A percentile compares a stretch with the other conserved stretches of the same genome.
Evolutionary conservation across 176 grass and related monocot genomes (phyloP).

Genomic region (Leersia perrieri): DNA sequence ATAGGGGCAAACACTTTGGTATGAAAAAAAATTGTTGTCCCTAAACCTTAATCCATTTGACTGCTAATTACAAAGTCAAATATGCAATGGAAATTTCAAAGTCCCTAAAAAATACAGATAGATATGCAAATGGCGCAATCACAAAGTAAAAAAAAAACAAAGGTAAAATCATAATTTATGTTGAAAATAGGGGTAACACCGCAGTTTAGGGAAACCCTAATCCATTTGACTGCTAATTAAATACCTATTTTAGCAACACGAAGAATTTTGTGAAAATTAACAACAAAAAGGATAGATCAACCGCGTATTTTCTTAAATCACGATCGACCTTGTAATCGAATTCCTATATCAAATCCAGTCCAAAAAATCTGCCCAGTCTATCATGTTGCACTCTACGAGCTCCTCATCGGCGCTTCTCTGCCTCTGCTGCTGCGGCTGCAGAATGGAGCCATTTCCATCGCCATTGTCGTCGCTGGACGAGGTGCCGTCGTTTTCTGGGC

Average conservation of each 20-base stretch:
- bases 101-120: too few species aligned
- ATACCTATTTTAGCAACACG: neutral
- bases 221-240: neutral
- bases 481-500: constrained; percentile 1
- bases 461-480: constrained; percentile 29
- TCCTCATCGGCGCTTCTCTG: constrained; percentile 6
- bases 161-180: too few species aligned
- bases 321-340: neutral
- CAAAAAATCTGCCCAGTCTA: constrained; percentile 25
- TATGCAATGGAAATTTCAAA: too few species aligned
- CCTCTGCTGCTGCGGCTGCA: constrained; percentile 1
- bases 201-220: too few species aligned
- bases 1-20: too few species aligned
- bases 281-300: neutral
- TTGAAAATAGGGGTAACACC: too few species aligned
- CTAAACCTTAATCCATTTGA: too few species aligned
- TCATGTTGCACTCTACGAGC: neutral
- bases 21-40: too few species aligned
- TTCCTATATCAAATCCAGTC: constrained; percentile 26
- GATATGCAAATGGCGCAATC: too few species aligned
- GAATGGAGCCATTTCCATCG: neutral
- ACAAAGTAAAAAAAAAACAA: too few species aligned
- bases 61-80: too few species aligned
- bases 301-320: neutral
- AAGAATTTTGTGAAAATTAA: neutral